A percentile compares a stretch with the other conserved stretches of the same genome.
Conservation (phyloP, 257 asterid genomes). For the Solanum bukasovii region DNA sequence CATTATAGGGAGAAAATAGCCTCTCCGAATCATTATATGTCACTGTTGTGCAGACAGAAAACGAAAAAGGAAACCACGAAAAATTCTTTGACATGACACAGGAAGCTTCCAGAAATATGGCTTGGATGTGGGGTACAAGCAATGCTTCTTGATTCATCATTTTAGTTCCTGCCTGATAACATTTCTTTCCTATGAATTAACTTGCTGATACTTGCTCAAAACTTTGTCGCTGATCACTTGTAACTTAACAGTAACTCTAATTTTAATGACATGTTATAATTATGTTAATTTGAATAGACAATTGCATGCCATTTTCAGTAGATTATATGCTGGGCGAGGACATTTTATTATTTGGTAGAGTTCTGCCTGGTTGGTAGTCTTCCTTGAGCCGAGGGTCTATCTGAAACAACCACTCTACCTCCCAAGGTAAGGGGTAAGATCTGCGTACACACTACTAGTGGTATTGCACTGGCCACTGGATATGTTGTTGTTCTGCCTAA, state of each 20-base stretch:
- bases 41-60: neutral
- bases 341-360: neutral
- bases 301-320: neutral
- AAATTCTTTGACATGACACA: neutral
- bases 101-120: neutral
- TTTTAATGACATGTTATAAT: neutral
- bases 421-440: neutral
- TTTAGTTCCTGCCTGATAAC: neutral
- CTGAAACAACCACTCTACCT: neutral
- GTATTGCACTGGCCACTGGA: neutral
- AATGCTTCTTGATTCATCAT: neutral
- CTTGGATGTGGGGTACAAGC: neutral
- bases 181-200: neutral
- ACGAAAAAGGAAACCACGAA: neutral
- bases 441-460: neutral
- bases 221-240: neutral
- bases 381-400: neutral
- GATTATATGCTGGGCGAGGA: neutral
- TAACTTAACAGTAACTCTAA: neutral
- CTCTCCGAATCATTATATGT: neutral
- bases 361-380: neutral
- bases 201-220: neutral
- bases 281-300: no score
- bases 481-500: neutral
- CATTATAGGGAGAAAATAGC: neutral